Percentiles rank a stretch among this genome's conserved stretches.
These are phyloP conservation scores for Hanseniaspora vineae DNA, from an alignment of 805 yeast genomes.

Conservation along the genomic window DNA sequence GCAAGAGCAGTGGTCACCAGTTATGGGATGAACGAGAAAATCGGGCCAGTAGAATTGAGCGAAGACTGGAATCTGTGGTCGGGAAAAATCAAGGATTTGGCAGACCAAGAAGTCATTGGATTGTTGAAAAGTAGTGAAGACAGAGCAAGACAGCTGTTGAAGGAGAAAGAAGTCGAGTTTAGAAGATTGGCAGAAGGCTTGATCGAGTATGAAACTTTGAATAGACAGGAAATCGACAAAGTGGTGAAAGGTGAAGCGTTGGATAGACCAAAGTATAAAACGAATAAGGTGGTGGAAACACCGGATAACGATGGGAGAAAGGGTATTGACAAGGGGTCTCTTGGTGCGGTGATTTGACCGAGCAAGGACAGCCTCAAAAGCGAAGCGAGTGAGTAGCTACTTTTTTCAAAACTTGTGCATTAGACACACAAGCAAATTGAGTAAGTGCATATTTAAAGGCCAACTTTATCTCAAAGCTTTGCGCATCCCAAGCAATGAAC, in stretches of 20 bases:
- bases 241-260: constrained; percentile 71
- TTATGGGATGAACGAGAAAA: constrained; percentile 88
- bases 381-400: no score
- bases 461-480: no score
- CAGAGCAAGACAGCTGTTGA: constrained; percentile 60
- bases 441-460: no score
- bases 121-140: constrained; percentile 63
- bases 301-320: constrained; percentile 34
- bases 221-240: constrained; percentile 78
- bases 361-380: no score
- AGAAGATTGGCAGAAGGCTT: constrained; percentile 85
- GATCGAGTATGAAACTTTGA: constrained; percentile 89
- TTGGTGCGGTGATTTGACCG: constrained; percentile 1
- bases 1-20: constrained; percentile 96
- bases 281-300: constrained; percentile 63
- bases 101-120: constrained; percentile 82
- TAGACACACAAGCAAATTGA: no score
- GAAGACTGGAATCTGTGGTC: constrained; percentile 97
- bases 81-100: constrained; percentile 70
- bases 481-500: no score
- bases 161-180: constrained; percentile 53
- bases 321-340: constrained; percentile 17
- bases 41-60: constrained; percentile 83
- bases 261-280: constrained; percentile 50
- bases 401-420: no score